A percentile compares a stretch with the other conserved stretches of the same genome.
These are phyloP conservation scores for Solanum etuberosum DNA, from an alignment of 257 asterid species.

Conservation along the genomic window DNA sequence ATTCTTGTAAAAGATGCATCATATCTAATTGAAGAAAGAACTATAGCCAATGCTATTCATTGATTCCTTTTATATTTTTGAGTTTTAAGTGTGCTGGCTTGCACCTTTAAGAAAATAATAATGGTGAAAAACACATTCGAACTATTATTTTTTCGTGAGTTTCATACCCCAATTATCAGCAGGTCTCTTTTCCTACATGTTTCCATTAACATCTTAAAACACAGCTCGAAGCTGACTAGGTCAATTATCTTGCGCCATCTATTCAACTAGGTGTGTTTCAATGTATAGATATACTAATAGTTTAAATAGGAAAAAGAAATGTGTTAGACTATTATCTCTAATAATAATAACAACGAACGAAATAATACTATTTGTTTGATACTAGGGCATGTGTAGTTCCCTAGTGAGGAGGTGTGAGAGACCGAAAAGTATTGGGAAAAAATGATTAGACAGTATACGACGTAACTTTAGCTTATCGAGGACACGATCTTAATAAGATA, in stretches of 20 bases:
- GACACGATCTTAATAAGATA: accelerated
- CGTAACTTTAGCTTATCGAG: accelerated
- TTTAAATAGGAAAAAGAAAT: no score
- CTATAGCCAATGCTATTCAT: neutral
- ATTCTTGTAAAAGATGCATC: neutral
- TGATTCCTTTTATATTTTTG: neutral
- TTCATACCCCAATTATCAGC: neutral
- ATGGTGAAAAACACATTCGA: accelerated
- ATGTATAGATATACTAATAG: no score
- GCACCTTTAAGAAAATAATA: neutral
- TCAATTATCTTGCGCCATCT: no score
- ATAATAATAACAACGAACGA: neutral
- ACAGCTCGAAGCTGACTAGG: neutral
- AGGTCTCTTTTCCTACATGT: neutral
- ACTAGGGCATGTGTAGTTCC: neutral
- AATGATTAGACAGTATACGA: no score
- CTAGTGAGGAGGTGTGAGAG: neutral
- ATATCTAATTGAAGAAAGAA: neutral
- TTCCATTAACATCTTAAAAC: neutral
- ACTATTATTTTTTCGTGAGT: neutral
- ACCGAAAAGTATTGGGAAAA: accelerated
- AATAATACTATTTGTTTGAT: neutral
- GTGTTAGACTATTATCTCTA: neutral
- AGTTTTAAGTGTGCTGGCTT: neutral
- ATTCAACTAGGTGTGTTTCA: neutral